Conservation (phyloP, 306 rosid genomes). For the Casuarina cunninghamiana region DNA sequence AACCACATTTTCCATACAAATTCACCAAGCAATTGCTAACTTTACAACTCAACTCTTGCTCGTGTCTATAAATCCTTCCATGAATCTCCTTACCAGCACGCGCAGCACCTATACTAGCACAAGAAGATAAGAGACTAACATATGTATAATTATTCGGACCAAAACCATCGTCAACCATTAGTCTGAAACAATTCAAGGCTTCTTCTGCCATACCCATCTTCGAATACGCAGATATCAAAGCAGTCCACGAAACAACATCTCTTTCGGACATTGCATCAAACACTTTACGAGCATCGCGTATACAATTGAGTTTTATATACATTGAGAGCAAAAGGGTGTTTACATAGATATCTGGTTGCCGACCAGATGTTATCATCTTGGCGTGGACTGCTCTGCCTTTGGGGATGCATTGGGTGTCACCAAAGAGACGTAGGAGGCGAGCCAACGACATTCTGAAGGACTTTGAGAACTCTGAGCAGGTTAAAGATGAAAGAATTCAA, state of each 20-base stretch:
- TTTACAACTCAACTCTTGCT: background rate
- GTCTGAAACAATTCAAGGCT: constrained; percentile 11
- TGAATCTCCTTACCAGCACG: constrained; percentile 8
- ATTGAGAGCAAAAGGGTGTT: background rate
- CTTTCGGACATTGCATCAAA: constrained; percentile 4
- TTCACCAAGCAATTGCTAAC: constrained; percentile 1
- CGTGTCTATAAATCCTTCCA: constrained; percentile 9
- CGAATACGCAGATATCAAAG: background rate
- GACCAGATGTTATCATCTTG: constrained; percentile 9
- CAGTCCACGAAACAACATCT: constrained; percentile 1
- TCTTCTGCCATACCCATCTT: background rate
- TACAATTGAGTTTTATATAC: background rate
- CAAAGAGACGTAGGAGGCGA: background rate
- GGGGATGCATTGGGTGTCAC: constrained; percentile 7
- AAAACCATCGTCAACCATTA: background rate
- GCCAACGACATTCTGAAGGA: background rate
- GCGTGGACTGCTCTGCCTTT: constrained; percentile 10
- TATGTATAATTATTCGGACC: background rate
- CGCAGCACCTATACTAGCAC: background rate
- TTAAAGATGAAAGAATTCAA: background rate
- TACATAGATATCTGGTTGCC: background rate
- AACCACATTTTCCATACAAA: constrained; percentile 7
- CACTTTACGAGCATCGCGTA: constrained; percentile 2
- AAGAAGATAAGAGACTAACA: background rate
- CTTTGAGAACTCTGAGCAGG: background rate